Base-by-base conservation (phyloP, 768 basidiomycete genomes). In the Leccinum barrowsii region DNA sequence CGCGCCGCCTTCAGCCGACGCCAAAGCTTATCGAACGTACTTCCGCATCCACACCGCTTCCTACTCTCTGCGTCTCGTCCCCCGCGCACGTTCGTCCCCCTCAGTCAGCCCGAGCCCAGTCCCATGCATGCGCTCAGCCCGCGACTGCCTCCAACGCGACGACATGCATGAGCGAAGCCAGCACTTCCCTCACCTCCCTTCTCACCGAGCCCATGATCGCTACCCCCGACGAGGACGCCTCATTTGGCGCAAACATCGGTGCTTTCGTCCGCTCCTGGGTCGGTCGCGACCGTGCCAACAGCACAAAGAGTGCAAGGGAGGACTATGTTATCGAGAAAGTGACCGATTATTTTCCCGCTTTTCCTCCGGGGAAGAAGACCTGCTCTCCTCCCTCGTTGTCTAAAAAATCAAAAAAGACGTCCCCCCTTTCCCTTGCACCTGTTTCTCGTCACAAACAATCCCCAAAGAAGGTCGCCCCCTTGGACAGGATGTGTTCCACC, bases 111-210 rank as follows among this genome's bases (percentile, higher is more conserved):
- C 70, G 51, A 69, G 74, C 75, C 0, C 70, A 70, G 24, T 75
- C 72, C 47, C 75, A 74, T 21, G 62, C 71, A 13, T 74, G 72
- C 34, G 55, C 70, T 1, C 62, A 71, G 2, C 73, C 74, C 11
- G 63, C 67, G 44, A 69, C 70, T 49, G 78, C 77, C 56, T 70
- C 75, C 50, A 70, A 71, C 52, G 77, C 77, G 57, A 70, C 75
- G 2, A 62, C 73, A 13, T 67, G 62, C 35, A 54, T 64, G 57
- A 73, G 72, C 44, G 71, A 75, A 22, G 77, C 80, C 1, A 80
- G 81, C 26, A 80, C 83, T 0, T 80, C 81, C 51, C 71, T 85
- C 61, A 75, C 81, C 0, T 85, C 84, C 22, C 82, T 74, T 71
- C 56, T 82, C 77, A 57, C 68, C 74, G 62, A 56, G 66, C 79